Evolutionary conservation across 2,329 filamentous ascomycete species (phyloP).

Genomic region (Talaromyces sp.): DNA sequence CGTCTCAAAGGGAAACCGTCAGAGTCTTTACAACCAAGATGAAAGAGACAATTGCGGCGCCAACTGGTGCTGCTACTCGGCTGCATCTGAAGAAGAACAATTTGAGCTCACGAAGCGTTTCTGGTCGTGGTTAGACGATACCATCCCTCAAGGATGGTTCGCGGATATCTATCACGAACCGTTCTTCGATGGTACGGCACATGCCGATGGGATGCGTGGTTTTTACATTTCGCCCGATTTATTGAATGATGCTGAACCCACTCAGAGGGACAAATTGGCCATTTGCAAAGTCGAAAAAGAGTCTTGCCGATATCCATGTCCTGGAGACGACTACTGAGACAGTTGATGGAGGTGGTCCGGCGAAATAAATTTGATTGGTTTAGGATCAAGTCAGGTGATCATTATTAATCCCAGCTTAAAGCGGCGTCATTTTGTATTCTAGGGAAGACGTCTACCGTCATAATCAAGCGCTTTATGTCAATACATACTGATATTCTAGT

Average conservation of each 20-base stretch:
- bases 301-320: not conserved
- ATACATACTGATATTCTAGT: not conserved
- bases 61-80: not conserved
- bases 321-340: not conserved
- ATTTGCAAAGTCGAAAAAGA: not conserved
- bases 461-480: not conserved
- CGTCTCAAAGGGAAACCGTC: not conserved
- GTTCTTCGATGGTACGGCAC: slow-evolving; percentile 29
- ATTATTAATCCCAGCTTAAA: not conserved
- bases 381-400: not conserved
- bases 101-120: slow-evolving; percentile 15
- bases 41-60: not conserved
- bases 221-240: slow-evolving; percentile 16
- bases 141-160: slow-evolving; percentile 12
- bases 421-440: not conserved
- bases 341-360: not conserved
- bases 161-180: slow-evolving; percentile 24
- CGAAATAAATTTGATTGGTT: not conserved
- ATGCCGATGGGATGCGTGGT: slow-evolving; percentile 22
- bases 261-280: not conserved
- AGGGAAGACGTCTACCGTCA: not conserved
- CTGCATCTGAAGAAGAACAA: not conserved
- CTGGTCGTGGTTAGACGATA: slow-evolving; percentile 20
- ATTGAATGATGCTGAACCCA: slow-evolving; percentile 12
- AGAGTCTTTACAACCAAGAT: not conserved